phyloP scores from a whole-genome alignment of 1,139 yeast genomes.

The Yamadazyma diddensiae region DNA sequence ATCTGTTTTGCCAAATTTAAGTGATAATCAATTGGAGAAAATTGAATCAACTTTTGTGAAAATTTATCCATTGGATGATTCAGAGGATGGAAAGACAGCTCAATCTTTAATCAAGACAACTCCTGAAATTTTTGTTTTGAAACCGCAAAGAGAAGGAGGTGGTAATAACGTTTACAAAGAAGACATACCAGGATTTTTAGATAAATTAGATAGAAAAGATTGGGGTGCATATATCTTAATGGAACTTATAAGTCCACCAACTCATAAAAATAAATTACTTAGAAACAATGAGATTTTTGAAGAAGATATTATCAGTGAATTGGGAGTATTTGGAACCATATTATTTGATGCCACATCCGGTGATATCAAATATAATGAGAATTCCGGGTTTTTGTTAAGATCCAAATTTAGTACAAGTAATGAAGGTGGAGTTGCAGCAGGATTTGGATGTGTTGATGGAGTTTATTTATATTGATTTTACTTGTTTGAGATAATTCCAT shows the following conservation, averaged over 20 bases:
- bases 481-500: neutral
- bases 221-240: constrained; percentile 93
- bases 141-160: constrained; percentile 96
- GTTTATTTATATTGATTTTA: constrained; percentile 30
- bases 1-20: constrained; percentile 39
- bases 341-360: constrained; percentile 67
- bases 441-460: constrained; percentile 94
- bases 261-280: constrained; percentile 62
- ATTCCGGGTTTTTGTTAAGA: constrained; percentile 82
- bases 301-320: constrained; percentile 80
- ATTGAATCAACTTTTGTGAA: constrained; percentile 71
- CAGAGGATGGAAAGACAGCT: constrained; percentile 63
- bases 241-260: constrained; percentile 86
- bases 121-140: constrained; percentile 75
- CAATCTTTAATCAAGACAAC: constrained; percentile 48
- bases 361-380: constrained; percentile 56
- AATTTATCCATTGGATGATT: constrained; percentile 79
- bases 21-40: constrained; percentile 23
- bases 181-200: constrained; percentile 74
- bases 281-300: constrained; percentile 58
- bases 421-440: constrained; percentile 99
- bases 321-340: constrained; percentile 86
- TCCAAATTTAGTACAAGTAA: constrained; percentile 83
- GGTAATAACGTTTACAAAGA: constrained; percentile 89
- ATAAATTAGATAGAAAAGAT: constrained; percentile 56